phyloP scores from a whole-genome alignment of 2,329 filamentous ascomycete genomes.

The Neoscytalidium dimidiatum region DNA sequence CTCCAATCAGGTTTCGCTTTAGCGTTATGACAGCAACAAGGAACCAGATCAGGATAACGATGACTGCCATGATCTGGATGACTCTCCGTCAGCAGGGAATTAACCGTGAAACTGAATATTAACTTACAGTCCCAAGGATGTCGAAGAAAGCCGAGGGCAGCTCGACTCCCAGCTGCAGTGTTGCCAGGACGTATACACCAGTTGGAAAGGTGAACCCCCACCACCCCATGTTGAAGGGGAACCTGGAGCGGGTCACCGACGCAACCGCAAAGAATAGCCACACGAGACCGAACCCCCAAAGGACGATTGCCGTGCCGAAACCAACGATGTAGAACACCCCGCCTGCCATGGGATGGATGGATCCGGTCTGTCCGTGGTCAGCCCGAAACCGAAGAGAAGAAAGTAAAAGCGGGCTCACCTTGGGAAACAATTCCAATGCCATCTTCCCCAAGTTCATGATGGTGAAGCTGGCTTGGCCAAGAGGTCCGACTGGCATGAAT shows the following conservation, averaged over 20 bases:
- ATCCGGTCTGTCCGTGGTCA: constrained; percentile 21
- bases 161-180: constrained; percentile 51
- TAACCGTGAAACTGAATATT: constrained; percentile 26
- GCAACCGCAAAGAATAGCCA: constrained; percentile 59
- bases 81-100: background rate
- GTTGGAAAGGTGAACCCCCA: constrained; percentile 64
- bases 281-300: constrained; percentile 59
- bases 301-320: constrained; percentile 53
- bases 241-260: constrained; percentile 47
- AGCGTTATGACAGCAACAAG: constrained; percentile 55
- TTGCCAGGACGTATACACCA: constrained; percentile 57
- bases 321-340: constrained; percentile 62
- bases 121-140: constrained; percentile 51
- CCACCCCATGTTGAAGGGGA: constrained; percentile 65
- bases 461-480: constrained; percentile 66
- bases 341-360: constrained; percentile 47
- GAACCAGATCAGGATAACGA: constrained; percentile 58
- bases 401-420: constrained; percentile 19
- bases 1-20: constrained; percentile 49
- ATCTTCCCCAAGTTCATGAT: constrained; percentile 55
- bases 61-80: constrained; percentile 49
- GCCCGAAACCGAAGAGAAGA: background rate
- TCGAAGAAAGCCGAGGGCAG: constrained; percentile 59
- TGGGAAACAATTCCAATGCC: constrained; percentile 43
- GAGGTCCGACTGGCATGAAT: constrained; percentile 67